These are phyloP conservation scores for Aspergillus indologenus DNA, from an alignment of 495 filamentous ascomycete species.

Conservation along the genomic window DNA sequence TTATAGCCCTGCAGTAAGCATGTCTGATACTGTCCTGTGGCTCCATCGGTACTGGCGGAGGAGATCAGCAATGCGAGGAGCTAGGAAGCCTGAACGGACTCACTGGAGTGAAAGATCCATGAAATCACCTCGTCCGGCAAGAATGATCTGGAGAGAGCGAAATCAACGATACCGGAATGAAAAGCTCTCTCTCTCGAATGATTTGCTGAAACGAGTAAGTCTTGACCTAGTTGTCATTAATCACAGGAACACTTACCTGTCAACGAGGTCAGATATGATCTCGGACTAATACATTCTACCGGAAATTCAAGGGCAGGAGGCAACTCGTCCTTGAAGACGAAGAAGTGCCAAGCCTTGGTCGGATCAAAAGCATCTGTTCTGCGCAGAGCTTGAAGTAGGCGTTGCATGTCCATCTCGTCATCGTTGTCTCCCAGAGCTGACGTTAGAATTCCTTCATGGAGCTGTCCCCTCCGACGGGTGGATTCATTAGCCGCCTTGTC, in stretches of 20 bases:
- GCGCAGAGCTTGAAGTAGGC: constrained; percentile 66
- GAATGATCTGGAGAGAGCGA: constrained; percentile 50
- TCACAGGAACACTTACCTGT: constrained; percentile 28
- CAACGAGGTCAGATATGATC: constrained; percentile 30
- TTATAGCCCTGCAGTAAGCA: constrained; percentile 59
- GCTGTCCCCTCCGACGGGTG: constrained; percentile 16
- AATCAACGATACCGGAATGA: constrained; percentile 63
- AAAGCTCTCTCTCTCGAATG: constrained; percentile 58
- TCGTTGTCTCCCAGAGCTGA: constrained; percentile 48
- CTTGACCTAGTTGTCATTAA: neutral
- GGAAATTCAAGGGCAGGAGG: constrained; percentile 40
- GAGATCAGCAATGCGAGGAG: constrained; percentile 13
- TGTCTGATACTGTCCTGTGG: constrained; percentile 57
- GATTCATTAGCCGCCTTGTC: constrained; percentile 19
- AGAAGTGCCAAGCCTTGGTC: constrained; percentile 66
- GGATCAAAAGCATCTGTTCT: constrained; percentile 68
- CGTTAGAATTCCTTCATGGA: constrained; percentile 44
- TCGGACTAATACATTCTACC: constrained; percentile 23
- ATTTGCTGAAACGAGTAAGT: constrained; percentile 11
- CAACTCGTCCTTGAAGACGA: constrained; percentile 35
- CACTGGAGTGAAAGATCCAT: constrained; percentile 71
- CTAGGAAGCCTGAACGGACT: constrained; percentile 7
- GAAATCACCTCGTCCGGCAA: constrained; percentile 68
- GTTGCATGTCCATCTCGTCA: constrained; percentile 52
- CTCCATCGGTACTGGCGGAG: constrained; percentile 55